phyloP scores from a whole-genome alignment of 2,329 filamentous ascomycete genomes.

The Davidsoniella virescens region DNA sequence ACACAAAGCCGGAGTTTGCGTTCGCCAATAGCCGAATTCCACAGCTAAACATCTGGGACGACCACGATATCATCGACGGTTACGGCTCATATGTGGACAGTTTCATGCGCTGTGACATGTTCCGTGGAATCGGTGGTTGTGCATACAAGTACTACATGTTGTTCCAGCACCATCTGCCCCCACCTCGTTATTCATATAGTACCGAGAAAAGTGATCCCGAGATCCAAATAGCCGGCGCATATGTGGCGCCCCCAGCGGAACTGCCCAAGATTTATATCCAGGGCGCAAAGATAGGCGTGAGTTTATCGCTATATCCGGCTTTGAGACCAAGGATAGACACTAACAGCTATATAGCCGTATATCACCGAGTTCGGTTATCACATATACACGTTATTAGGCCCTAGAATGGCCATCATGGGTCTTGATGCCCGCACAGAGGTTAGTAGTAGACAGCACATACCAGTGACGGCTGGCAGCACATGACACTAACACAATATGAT shows the following conservation, averaged over 20 bases:
- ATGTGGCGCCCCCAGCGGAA: slow-evolving; percentile 43
- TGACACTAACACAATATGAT: slow-evolving; percentile 27
- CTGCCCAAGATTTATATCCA: slow-evolving; percentile 53
- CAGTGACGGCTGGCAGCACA: slow-evolving; percentile 14
- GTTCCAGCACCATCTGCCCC: slow-evolving; percentile 87
- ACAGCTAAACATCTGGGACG: slow-evolving; percentile 96
- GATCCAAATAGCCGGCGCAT: slow-evolving; percentile 56
- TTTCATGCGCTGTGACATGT: slow-evolving; percentile 86
- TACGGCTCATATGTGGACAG: slow-evolving; percentile 87
- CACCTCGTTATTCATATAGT: slow-evolving; percentile 72
- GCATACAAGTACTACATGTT: slow-evolving; percentile 98
- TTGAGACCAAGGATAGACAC: background rate
- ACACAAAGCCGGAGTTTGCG: slow-evolving; percentile 68
- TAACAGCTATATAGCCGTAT: slow-evolving; percentile 46
- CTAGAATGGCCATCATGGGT: slow-evolving; percentile 68
- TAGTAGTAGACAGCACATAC: slow-evolving; percentile 23
- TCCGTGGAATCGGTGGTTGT: slow-evolving; percentile 76
- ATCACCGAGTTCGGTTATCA: slow-evolving; percentile 78
- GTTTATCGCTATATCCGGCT: slow-evolving; percentile 23
- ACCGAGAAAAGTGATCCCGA: slow-evolving; percentile 33
- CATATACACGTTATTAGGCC: slow-evolving; percentile 70
- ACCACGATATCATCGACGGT: slow-evolving; percentile 85
- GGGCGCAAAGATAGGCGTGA: slow-evolving; percentile 55
- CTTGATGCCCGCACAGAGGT: slow-evolving; percentile 79
- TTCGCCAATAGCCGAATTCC: slow-evolving; percentile 80